Evolutionary conservation across 805 yeast genomes (phyloP).

Genomic region (Kodamaea hsintzibuensis): DNA sequence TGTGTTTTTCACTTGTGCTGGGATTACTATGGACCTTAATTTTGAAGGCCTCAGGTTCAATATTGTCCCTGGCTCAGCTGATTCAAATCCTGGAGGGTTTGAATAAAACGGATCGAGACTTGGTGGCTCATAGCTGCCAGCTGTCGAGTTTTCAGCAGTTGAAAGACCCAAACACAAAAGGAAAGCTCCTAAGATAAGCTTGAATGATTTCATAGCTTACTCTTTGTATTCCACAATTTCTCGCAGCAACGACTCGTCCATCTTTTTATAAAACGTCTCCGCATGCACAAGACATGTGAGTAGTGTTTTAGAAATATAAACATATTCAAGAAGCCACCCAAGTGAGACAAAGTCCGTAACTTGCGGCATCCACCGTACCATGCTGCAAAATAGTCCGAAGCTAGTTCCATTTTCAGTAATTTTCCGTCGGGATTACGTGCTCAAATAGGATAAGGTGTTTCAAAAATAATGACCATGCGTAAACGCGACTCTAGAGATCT

Average conservation of each 20-base stretch:
- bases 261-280: neutral
- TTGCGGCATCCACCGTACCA: neutral
- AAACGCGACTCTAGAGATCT: neutral
- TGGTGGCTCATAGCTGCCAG: neutral
- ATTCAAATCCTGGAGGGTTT: slow-evolving; percentile 23
- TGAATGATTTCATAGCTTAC: neutral
- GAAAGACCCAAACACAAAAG: neutral
- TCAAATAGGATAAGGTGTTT: neutral
- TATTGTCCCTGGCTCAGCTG: slow-evolving; percentile 22
- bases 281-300: neutral
- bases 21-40: slow-evolving; percentile 18
- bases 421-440: neutral
- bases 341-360: neutral
- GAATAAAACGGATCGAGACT: slow-evolving; percentile 24
- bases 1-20: slow-evolving; percentile 18
- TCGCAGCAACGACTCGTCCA: neutral
- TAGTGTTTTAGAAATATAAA: neutral
- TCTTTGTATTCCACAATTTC: neutral
- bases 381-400: neutral
- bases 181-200: neutral
- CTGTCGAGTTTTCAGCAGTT: neutral
- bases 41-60: slow-evolving; percentile 19
- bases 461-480: neutral
- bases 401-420: neutral
- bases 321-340: neutral